Base-by-base conservation (phyloP, 75 land plant genomes). In the Selaginella moellendorffii region DNA sequence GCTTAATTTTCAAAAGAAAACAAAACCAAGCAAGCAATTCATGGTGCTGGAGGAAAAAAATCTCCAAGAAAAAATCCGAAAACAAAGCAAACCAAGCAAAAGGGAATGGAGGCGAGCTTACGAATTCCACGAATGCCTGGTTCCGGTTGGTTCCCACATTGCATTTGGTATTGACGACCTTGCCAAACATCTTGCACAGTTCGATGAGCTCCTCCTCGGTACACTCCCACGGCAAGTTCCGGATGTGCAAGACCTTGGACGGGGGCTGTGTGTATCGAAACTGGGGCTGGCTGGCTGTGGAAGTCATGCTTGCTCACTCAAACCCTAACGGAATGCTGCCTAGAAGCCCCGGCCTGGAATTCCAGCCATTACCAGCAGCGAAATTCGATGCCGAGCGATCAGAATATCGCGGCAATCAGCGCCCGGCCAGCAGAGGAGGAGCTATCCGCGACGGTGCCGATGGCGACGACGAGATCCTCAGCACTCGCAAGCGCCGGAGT, bases 181-280 rank as follows among this genome's bases (percentile, higher is more conserved):
- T 88, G 25, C 93, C 85, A 65, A 88, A 88, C 30, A 82, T 88
- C 74, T 79, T 82, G 68, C 89, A 73, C 2, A 88, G 74, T 71
- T 88, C 85, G 42, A 88, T 66, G 25, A 88, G 82, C 69, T 88
- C 93, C 73, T 88, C 93, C 63, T 82, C 83, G n/a, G 75, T 74
- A 68, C 93, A 88, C 64, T 88, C 93, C 93, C 93, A 88, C 2
- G 89, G 89, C 30, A 85, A 63, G 69, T 88, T 88, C 2, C 89
- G 71, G 27, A 88, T 69, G 63, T 88, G 89, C 30, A 88, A 77
- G 26, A 85, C 93, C 72, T 85, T 88, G 25, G 89, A 85, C 8
- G 93, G 93, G 9, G 85, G 79, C 68, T 88, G 93, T 29, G 85
- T 82, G 81, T 87, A 84, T 19, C 85, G 71, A 66, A 87, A 87